phyloP scores from a whole-genome alignment of 2,329 filamentous ascomycete species.

The Fusarium transvaalense region DNA sequence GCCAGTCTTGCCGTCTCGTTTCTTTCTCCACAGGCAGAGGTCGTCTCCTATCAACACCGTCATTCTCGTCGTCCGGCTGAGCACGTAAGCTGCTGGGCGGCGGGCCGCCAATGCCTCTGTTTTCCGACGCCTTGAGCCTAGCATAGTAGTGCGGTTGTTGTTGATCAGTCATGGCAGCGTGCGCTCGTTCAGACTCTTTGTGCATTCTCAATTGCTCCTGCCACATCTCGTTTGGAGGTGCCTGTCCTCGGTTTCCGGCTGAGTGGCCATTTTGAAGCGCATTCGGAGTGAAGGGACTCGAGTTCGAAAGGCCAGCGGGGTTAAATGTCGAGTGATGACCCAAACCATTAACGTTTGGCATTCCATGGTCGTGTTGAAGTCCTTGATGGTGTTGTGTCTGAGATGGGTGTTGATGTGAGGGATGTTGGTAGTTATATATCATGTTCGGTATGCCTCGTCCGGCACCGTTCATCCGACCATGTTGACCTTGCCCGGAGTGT shows the following conservation, averaged over 20 bases:
- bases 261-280: constrained; percentile 70
- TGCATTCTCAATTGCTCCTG: constrained; percentile 85
- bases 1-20: constrained; percentile 84
- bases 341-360: constrained; percentile 66
- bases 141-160: constrained; percentile 79
- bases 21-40: constrained; percentile 75
- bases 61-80: constrained; percentile 64
- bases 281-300: constrained; percentile 69
- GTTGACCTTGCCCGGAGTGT: constrained; percentile 73
- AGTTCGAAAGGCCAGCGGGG: constrained; percentile 68
- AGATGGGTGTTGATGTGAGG: constrained; percentile 71
- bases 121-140: constrained; percentile 75
- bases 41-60: constrained; percentile 68
- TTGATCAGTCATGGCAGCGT: constrained; percentile 76
- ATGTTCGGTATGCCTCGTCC: constrained; percentile 71
- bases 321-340: constrained; percentile 58
- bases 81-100: constrained; percentile 63
- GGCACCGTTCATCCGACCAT: constrained; percentile 76
- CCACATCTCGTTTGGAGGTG: constrained; percentile 79
- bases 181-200: constrained; percentile 80
- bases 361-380: constrained; percentile 69
- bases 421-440: constrained; percentile 77
- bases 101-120: constrained; percentile 73
- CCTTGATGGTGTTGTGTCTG: constrained; percentile 73
- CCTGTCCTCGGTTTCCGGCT: constrained; percentile 62